phyloP scores from a whole-genome alignment of 2,329 filamentous ascomycete genomes.

The Phoma sp. region DNA sequence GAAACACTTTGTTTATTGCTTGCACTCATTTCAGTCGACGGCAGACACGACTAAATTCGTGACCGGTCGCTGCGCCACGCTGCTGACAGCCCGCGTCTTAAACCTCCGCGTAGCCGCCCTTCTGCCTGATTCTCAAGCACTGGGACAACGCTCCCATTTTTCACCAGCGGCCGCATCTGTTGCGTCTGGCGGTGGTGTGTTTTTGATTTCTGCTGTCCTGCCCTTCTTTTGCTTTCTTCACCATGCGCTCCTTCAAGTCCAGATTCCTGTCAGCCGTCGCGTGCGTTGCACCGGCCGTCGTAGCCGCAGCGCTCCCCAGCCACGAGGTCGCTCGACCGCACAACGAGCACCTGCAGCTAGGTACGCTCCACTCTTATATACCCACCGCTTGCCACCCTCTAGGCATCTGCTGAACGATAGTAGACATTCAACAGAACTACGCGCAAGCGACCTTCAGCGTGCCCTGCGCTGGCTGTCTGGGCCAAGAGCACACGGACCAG shows the following conservation, averaged over 20 bases:
- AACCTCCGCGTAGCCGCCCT: slow-evolving; percentile 14
- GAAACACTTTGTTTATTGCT: neutral
- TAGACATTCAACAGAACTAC: slow-evolving; percentile 45
- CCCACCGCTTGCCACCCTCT: slow-evolving; percentile 30
- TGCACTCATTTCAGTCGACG: neutral
- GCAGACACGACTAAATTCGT: slow-evolving; percentile 18
- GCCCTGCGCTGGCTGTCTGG: slow-evolving; percentile 53
- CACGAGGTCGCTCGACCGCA: slow-evolving; percentile 27
- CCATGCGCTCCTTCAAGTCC: slow-evolving; percentile 44
- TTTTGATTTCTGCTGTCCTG: slow-evolving; percentile 15
- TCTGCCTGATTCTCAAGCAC: slow-evolving; percentile 21
- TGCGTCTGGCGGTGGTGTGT: slow-evolving; percentile 21
- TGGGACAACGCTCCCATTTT: slow-evolving; percentile 9
- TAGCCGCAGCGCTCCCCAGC: slow-evolving; percentile 38
- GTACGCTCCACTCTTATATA: slow-evolving; percentile 39
- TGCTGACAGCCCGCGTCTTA: slow-evolving; percentile 25
- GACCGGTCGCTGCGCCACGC: slow-evolving; percentile 38
- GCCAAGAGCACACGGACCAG: slow-evolving; percentile 45
- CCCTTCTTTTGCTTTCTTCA: slow-evolving; percentile 8
- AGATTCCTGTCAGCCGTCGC: slow-evolving; percentile 42
- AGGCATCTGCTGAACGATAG: slow-evolving; percentile 44
- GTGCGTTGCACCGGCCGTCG: slow-evolving; percentile 34
- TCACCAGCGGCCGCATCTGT: slow-evolving; percentile 2
- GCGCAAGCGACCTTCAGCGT: slow-evolving; percentile 54
- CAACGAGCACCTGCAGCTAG: slow-evolving; percentile 37